Evolutionary conservation across 2,329 filamentous ascomycete species (phyloP), one percentile per base, ranked within the genome.

Genomic region (Cladosporium velox): DNA sequence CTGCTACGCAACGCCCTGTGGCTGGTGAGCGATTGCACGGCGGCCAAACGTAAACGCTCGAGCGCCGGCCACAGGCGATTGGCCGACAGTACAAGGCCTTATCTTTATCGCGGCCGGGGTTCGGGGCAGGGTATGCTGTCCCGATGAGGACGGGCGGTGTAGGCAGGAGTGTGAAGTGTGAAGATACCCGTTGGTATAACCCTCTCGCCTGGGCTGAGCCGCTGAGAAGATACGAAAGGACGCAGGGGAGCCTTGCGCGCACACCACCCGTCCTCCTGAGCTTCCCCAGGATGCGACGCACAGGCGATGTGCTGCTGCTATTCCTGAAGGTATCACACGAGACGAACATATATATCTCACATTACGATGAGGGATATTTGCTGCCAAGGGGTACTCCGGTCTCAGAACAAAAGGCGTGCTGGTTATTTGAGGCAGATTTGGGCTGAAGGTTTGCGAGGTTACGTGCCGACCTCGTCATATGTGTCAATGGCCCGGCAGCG

Each of bases 101-200:
- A 63, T 63, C 60, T 63, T 26, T 63, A 54, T 35, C 60, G 60
- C 60, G 60, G 60, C 60, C 60, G 60, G 60, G 60, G 60, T 44
- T 63, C 60, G 60, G 60, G 32, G 38, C 59, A 41, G 60, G 44
- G 44, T 35, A 51, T 10, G 28, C 30, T 30, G 30, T 21, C 59
- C 34, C 21, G 60, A 54, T 55, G 30, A 12, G 60, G 60, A 34
- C 60, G 60, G 60, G 60, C 60, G 60, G 60, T 63, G 60, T 63
- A 54, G 60, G 7, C 12, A 12, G 3, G 18, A 11, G 49, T 11
- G 41, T 47, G 41, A 47, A 54, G 57, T 62, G 59, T 63, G 60
- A 63, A 63, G 60, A 63, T 55, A 54, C n/a, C 59, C 47, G 59
- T 62, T 62, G 59, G 59, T 62, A 62, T 62, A 52, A 41, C 44